phyloP scores from a whole-genome alignment of 495 filamentous ascomycete genomes.

The Tuber melanosporum region DNA sequence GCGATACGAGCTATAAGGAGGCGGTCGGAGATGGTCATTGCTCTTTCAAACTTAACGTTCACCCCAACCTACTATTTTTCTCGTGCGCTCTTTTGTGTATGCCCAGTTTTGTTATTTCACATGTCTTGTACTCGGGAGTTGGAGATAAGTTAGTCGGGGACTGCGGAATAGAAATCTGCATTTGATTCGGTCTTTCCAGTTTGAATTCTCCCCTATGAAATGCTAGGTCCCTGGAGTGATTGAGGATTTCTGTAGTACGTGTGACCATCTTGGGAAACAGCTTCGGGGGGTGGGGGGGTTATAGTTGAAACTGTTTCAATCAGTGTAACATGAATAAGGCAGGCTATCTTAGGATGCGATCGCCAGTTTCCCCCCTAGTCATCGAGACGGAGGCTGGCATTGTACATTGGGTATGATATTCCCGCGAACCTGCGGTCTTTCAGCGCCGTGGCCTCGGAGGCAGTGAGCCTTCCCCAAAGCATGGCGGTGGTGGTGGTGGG shows the following conservation, averaged over 20 bases:
- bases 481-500: background rate
- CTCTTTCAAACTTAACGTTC: background rate
- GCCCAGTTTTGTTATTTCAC: background rate
- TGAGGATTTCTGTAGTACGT: background rate
- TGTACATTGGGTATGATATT: background rate
- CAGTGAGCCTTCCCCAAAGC: background rate
- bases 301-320: background rate
- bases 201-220: background rate
- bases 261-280: background rate
- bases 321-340: background rate
- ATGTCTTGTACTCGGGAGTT: background rate
- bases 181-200: background rate
- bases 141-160: background rate
- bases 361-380: background rate
- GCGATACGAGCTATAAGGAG: background rate
- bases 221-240: background rate
- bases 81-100: background rate
- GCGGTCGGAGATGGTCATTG: background rate
- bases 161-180: slow-evolving; percentile 1
- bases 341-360: background rate
- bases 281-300: background rate
- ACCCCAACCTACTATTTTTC: background rate
- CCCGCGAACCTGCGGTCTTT: background rate
- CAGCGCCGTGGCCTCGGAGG: background rate
- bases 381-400: background rate